Conservation (phyloP, 2,329 filamentous ascomycete genomes). For the Fusarium devonianum region DNA sequence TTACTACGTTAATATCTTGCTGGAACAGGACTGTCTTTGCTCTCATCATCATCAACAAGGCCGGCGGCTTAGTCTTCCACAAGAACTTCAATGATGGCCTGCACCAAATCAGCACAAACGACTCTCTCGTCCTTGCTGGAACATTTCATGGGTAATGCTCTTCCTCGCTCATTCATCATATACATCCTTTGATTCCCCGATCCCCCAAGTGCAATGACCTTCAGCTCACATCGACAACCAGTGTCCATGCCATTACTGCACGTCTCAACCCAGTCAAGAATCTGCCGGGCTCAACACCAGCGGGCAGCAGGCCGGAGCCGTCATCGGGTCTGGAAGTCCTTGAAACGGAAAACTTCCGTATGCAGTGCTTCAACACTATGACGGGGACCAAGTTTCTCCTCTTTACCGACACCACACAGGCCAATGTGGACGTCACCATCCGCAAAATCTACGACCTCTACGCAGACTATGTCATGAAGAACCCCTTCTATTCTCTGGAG, state of each 20-base stretch:
- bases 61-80: constrained; percentile 94
- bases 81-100: constrained; percentile 89
- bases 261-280: constrained; percentile 64
- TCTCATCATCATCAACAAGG: constrained; percentile 98
- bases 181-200: too few relatives aligned
- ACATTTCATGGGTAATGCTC: constrained; percentile 86
- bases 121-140: constrained; percentile 94
- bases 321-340: constrained; percentile 88
- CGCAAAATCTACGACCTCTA: constrained; percentile 92
- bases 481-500: constrained; percentile 97
- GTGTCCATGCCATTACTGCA: constrained; percentile 73
- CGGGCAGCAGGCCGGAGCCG: constrained; percentile 63
- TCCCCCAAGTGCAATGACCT: too few relatives aligned
- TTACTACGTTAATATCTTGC: constrained; percentile 6
- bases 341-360: constrained; percentile 90
- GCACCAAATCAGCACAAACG: constrained; percentile 89
- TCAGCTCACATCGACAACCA: constrained; percentile 42
- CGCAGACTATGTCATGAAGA: constrained; percentile 98
- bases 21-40: constrained; percentile 84
- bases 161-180: constrained; percentile 20
- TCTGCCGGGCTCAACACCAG: constrained; percentile 46
- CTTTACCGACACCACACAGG: constrained; percentile 89
- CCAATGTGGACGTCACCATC: constrained; percentile 85
- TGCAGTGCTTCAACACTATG: constrained; percentile 95
- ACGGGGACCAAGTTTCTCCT: constrained; percentile 96